Evolutionary conservation across 2,329 filamentous ascomycete genomes (phyloP), one percentile per base, ranked within the genome.

Genomic region (Clonostachys solani): DNA sequence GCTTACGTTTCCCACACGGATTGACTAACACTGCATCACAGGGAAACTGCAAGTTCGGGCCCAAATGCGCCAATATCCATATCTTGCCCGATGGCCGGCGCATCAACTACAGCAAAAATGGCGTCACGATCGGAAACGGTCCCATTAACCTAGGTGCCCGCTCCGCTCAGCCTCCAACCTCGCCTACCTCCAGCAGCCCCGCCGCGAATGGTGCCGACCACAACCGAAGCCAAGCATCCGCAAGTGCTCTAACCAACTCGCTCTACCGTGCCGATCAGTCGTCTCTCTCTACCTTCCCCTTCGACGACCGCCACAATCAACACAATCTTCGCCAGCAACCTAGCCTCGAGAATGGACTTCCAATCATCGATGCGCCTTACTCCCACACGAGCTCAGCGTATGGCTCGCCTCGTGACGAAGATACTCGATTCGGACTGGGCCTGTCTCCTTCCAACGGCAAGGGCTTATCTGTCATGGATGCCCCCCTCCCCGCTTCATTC

Each of bases 1-100:
- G 18, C 34, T 33, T 12, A 40, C 50, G 23, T 29, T 29, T 29
- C 5, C 23, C 23, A 29, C 23, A 29, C 23, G 49, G 40, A 49
- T 46, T 37, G 38, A 13, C 18, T 42, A 13, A 42, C 40, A 29
- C 23, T 10, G 23, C 35, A 37, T 51, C 42, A 16, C 48, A 96
- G 90, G 94, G 94, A 56, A 96, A 96, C 70, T 99, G 94, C 83
- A 97, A 97, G 68, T 99, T 97, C 66, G 94, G 94, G 52, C 88
- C 90, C 53, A 97, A 97, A 71, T 99, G 94, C 75, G 92, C 92
- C 61, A 89, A 97, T 62, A 89, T 95, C 54, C 94, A 99, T 68
- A 87, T 97, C 60, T 84, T 96, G 43, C 91, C 92, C 56, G 92
- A 97, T 67, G 94, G 94, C 50, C 85, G 90, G 59, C 83, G 92